Conservation (phyloP, 2,329 filamentous ascomycete species). For the Plectosphaerella plurivora region DNA sequence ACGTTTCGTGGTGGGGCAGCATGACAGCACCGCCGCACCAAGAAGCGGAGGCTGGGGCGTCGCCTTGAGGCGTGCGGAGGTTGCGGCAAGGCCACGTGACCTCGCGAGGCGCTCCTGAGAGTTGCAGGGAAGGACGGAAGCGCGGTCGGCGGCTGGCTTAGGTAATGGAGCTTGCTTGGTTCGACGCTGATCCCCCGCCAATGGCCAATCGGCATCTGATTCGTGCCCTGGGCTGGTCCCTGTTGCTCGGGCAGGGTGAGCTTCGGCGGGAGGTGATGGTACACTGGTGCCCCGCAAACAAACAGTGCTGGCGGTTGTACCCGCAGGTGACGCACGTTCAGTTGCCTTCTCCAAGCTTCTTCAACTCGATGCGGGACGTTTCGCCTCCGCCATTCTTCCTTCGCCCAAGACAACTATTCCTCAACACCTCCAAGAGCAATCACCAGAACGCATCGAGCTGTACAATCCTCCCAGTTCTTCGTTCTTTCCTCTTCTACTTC, state of each 20-base stretch:
- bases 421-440: constrained; percentile 14
- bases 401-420: constrained; percentile 15
- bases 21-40: constrained; percentile 8
- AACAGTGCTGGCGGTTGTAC: neutral
- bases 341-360: constrained; percentile 13
- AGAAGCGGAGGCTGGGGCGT: neutral
- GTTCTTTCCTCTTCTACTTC: neutral
- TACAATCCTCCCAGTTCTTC: neutral
- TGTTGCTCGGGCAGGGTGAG: constrained; percentile 1
- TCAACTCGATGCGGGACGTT: constrained; percentile 1
- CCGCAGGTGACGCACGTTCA: neutral
- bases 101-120: neutral
- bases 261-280: constrained; percentile 3
- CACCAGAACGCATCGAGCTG: constrained; percentile 12
- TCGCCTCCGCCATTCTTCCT: neutral
- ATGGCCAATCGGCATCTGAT: constrained; percentile 6
- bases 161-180: neutral
- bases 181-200: neutral
- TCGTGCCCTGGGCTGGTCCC: constrained; percentile 7
- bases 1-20: constrained; percentile 26
- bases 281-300: constrained; percentile 12
- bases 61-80: neutral
- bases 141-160: neutral
- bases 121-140: too few relatives aligned
- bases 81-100: neutral